Evolutionary conservation across 805 yeast species (phyloP), one percentile per base, ranked within the genome.

Genomic region (Metschnikowia hibisci): DNA sequence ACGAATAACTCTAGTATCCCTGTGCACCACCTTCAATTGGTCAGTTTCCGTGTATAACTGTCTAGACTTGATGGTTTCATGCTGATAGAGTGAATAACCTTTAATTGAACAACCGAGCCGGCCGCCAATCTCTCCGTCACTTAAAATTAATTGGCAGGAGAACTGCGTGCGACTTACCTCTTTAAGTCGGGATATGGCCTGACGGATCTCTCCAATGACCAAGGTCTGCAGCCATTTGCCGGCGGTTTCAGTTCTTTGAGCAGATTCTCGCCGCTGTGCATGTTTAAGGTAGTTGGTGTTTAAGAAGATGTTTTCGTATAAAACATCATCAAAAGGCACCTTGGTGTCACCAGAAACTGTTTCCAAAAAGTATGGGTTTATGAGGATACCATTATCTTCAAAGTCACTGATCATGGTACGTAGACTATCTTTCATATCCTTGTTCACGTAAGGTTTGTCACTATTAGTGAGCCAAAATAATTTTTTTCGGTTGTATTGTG

Each of bases 381-480:
- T 72, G 13, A 64, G 66, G 28, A 84, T 78, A 32, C 62, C 64
- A 13, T 71, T 66, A 41, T 78, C 78, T 43, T 77, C 76, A 43
- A 81, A 71, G 59, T 85, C 93, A 31, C 74, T 73, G 11, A 84
- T 71, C 4, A 81, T 67, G 14, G 76, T 76, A 50, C 82, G 74
- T 18, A 87, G 64, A 5, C 77, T 65, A 35, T 67, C 69, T 52
- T 73, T 74, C 3, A 69, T 63, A 12, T 72, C 67, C 6, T 66
- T 53, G 6, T 66, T 65, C 41, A 69, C 68, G 48, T 65, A 74
- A 0, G 96, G 97, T 35, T 62, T 63, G 51, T 84, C 93, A 57
- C 83, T 80, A 57, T 82, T 84, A 0, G 96, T 87, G 55, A 89
- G 78, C 56, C 88, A 64, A 50, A 87, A 75, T 3, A 87, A 63